Base-by-base conservation (phyloP, 768 basidiomycete genomes). In the Lanmaoa rubissima region DNA sequence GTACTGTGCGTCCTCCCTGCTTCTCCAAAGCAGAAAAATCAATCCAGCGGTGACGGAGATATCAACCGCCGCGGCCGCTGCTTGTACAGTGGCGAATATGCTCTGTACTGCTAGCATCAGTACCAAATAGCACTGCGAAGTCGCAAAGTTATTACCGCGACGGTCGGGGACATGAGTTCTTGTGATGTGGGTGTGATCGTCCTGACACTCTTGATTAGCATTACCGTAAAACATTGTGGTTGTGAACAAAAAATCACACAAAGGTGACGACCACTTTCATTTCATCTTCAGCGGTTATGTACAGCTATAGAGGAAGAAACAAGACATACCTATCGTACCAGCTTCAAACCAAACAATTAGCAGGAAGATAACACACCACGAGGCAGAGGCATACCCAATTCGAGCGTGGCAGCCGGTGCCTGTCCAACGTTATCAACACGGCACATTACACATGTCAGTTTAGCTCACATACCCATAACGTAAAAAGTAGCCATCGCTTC, bases 1-100 rank as follows among this genome's bases (percentile, higher is more conserved):
- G 45, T 55, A 48, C 24, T 53, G 55, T 40, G 64, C 63, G 10
- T 64, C 51, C n/a, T 47, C 51, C 28, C 60, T 62, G 38, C 64
- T 58, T 55, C 24, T 62, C 60, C 53, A 59, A 17, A 64, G 24
- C 19, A 64, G 31, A 35, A 9, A 34, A 1, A 55, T 59, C 21
- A 66, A 35, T 16, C 16, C 55, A 11, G 56, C 21, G 4, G 63
- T 64, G 45, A 64, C 61, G 31, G 62, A 46, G 6, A 65, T 52
- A 8, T 64, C 63, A 16, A 65, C 53, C 28, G 32, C 49, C 9
- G 59, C 59, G 1, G 42, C 47, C 24, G 43, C 54, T 19, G 19
- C 45, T 47, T 64, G 63, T 12, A 51, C 51, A 0, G 35, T 45
- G 0, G 40, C 47, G 32, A 64, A 64, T 16, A 65, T 24, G 1